Conservation (phyloP, 192 early-diverging fungal species). For the Umbelopsis isabellina region DNA sequence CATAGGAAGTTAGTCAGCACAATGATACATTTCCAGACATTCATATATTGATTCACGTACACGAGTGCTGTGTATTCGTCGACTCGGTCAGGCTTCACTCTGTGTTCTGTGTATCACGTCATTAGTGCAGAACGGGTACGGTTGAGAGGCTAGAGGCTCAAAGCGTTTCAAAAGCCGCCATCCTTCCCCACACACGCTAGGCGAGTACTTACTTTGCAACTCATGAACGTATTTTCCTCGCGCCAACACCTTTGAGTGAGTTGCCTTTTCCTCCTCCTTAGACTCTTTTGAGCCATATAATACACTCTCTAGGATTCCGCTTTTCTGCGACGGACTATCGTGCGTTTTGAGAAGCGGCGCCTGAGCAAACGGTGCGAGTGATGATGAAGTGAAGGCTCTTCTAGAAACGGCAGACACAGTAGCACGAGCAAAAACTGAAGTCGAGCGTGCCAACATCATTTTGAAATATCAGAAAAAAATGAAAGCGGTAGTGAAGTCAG, state of each 20-base stretch:
- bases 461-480: not conserved
- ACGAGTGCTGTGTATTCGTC: conserved; percentile 83
- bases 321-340: conserved; percentile 6
- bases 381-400: not conserved
- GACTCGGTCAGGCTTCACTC: conserved; percentile 82
- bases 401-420: not conserved
- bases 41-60: conserved; percentile 40
- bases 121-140: not conserved
- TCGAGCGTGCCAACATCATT: conserved; percentile 13
- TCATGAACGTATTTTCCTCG: conserved; percentile 92
- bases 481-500: not conserved
- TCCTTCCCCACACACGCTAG: not conserved
- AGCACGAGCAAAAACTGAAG: conserved; percentile 5
- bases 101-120: conserved; percentile 60
- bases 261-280: conserved; percentile 59
- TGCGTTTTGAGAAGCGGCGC: conserved; percentile 10
- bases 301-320: conserved; percentile 66
- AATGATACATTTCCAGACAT: not conserved
- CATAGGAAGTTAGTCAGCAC: not conserved
- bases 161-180: not conserved
- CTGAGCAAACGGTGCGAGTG: not conserved
- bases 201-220: conserved; percentile 62
- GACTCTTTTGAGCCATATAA: conserved; percentile 71
- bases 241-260: conserved; percentile 79
- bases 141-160: not conserved